phyloP scores from a whole-genome alignment of 2,329 filamentous ascomycete genomes.

The Cercospora sp. region DNA sequence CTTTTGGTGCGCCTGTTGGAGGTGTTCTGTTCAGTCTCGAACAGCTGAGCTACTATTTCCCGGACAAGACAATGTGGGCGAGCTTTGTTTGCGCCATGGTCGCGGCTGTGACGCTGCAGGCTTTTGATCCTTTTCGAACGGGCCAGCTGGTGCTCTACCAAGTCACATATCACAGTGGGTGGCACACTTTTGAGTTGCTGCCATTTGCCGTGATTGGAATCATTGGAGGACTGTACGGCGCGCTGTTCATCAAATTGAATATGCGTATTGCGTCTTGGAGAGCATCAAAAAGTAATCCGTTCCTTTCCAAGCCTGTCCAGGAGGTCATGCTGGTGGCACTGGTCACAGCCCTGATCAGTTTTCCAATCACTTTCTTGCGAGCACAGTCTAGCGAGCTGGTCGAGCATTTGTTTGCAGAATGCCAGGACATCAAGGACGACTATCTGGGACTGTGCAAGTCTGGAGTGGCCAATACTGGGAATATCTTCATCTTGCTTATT shows the following conservation, averaged over 20 bases:
- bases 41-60: constrained; percentile 96
- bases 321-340: constrained; percentile 81
- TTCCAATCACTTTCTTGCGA: constrained; percentile 94
- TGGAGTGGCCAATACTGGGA: constrained; percentile 76
- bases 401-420: constrained; percentile 88
- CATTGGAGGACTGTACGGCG: constrained; percentile 89
- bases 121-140: constrained; percentile 89
- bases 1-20: constrained; percentile 90
- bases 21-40: constrained; percentile 96
- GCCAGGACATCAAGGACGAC: constrained; percentile 77
- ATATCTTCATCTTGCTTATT: constrained; percentile 78
- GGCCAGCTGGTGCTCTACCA: constrained; percentile 96
- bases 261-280: constrained; percentile 84
- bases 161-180: constrained; percentile 85
- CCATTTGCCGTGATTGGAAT: constrained; percentile 86
- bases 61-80: constrained; percentile 99
- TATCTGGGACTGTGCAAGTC: constrained; percentile 88
- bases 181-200: constrained; percentile 91
- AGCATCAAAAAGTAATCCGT: constrained; percentile 60
- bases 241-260: constrained; percentile 91
- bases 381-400: constrained; percentile 89
- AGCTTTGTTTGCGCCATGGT: constrained; percentile 99
- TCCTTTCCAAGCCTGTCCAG: constrained; percentile 67
- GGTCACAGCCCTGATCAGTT: constrained; percentile 86
- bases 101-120: constrained; percentile 90